These are phyloP conservation scores for Pichia membranifaciens DNA, from an alignment of 805 yeast species.

Conservation along the genomic window DNA sequence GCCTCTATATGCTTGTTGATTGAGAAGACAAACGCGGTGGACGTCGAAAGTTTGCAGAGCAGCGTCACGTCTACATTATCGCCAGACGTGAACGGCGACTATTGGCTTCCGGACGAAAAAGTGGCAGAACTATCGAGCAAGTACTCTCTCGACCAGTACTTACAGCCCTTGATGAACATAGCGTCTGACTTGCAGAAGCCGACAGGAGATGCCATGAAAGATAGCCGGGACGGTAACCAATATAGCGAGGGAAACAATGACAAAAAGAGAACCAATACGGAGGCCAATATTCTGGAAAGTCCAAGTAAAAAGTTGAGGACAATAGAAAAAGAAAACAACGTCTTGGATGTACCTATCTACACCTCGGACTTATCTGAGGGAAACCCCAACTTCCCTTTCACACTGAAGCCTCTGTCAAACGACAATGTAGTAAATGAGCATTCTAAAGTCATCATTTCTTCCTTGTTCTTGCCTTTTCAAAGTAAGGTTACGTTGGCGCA, in stretches of 20 bases:
- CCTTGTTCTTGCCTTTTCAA: slow-evolving; percentile 43
- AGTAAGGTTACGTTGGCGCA: slow-evolving; percentile 21
- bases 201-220: not conserved
- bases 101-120: slow-evolving; percentile 1
- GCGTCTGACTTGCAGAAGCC: not conserved
- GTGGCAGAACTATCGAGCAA: not conserved
- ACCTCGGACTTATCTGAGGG: slow-evolving; percentile 32
- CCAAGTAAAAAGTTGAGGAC: slow-evolving; percentile 32
- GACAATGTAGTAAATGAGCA: slow-evolving; percentile 22
- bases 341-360: slow-evolving; percentile 17
- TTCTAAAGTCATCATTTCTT: slow-evolving; percentile 39
- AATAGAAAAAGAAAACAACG: not conserved
- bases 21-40: not conserved
- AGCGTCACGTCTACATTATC: not conserved
- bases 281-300: not conserved
- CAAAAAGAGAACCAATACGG: slow-evolving; percentile 5
- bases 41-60: not conserved
- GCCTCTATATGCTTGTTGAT: not conserved
- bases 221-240: not conserved
- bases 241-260: not conserved
- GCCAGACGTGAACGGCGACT: slow-evolving; percentile 4
- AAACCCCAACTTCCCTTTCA: slow-evolving; percentile 42
- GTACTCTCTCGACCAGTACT: not conserved
- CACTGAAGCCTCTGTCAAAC: slow-evolving; percentile 41
- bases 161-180: not conserved